Base-by-base conservation (phyloP, 176 grass and related monocot genomes). In the Alopecurus myosuroides region DNA sequence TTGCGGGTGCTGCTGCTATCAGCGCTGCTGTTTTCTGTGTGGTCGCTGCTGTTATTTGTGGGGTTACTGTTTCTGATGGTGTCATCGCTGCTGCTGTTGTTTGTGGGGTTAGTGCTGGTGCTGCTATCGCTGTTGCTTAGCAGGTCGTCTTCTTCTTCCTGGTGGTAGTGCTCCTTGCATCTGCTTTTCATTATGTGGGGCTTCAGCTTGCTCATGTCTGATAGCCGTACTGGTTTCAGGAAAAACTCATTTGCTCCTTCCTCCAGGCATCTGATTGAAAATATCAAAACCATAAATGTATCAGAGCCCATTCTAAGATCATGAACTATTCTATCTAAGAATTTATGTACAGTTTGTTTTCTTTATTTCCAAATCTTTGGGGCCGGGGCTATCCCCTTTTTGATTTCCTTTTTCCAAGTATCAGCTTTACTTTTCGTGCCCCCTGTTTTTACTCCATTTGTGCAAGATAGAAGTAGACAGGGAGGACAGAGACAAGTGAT, bases 201-300 rank as follows among this genome's bases (percentile, higher is more conserved):
- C 89, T 93, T 98, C 13, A 98, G 91, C 82, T 88, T 89, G 68
- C 78, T 93, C 93, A 98, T 88, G 77, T 98, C 89, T n/a, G 96
- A 98, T 42, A 95, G 89, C 33, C 82, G 85, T n/a, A 98, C 93
- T 36, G 96, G 96, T 72, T 98, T 98, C 4, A 95, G 88, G 76
- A 98, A 98, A 29, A 98, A 98, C 66, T 95, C 93, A 31, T 98
- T 89, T 23, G 96, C 96, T 73, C 96, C 96, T 92, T 91, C 96
- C 87, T 98, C 96, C 83, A 98, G 82, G 85, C 93, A 98, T 92
- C 96, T 98, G 93, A 26, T 87, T 82, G 50, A 73, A 7, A 79
- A 63, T 20, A 45, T 55, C 48, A 48, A 85, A 84, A 48, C 22
- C 11, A 12, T 23, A 85, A 62, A 29, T 29, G 34, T 42, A 20